phyloP scores from a whole-genome alignment of 495 filamentous ascomycete species.

The Filosporella fistucella region DNA sequence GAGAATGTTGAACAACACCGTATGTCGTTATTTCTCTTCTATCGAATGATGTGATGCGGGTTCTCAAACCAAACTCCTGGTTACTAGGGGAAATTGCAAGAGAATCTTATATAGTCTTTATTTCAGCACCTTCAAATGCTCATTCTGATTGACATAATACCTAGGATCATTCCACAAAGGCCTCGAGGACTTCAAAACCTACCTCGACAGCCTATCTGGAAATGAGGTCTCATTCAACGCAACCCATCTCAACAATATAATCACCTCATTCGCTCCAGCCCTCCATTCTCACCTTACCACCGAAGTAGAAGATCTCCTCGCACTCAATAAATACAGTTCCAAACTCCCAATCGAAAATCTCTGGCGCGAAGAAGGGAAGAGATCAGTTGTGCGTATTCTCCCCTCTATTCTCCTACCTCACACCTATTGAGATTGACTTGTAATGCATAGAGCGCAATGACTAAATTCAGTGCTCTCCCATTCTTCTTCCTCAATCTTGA shows the following conservation, averaged over 20 bases:
- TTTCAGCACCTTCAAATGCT: neutral
- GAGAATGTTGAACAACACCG: slow-evolving; percentile 27
- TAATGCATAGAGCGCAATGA: neutral
- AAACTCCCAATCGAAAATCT: slow-evolving; percentile 12
- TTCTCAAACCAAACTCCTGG: neutral
- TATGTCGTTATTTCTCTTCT: no score
- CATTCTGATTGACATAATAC: neutral
- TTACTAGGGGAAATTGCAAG: neutral
- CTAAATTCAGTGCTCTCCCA: neutral
- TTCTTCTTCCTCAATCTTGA: slow-evolving; percentile 12
- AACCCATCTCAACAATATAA: slow-evolving; percentile 28
- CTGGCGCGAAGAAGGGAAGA: neutral
- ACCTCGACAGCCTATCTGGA: neutral
- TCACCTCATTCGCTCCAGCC: slow-evolving; percentile 34
- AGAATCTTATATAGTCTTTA: neutral
- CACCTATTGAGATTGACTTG: neutral
- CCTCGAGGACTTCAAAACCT: slow-evolving; percentile 1
- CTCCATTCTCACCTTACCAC: slow-evolving; percentile 36
- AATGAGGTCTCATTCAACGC: slow-evolving; percentile 21
- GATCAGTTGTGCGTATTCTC: neutral
- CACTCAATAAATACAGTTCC: slow-evolving; percentile 22
- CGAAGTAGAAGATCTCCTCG: slow-evolving; percentile 34
- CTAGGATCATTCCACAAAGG: neutral
- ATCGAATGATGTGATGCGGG: no score
- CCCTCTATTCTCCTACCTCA: neutral